phyloP scores from a whole-genome alignment of 2,329 filamentous ascomycete genomes.

The Penicillium sp. region DNA sequence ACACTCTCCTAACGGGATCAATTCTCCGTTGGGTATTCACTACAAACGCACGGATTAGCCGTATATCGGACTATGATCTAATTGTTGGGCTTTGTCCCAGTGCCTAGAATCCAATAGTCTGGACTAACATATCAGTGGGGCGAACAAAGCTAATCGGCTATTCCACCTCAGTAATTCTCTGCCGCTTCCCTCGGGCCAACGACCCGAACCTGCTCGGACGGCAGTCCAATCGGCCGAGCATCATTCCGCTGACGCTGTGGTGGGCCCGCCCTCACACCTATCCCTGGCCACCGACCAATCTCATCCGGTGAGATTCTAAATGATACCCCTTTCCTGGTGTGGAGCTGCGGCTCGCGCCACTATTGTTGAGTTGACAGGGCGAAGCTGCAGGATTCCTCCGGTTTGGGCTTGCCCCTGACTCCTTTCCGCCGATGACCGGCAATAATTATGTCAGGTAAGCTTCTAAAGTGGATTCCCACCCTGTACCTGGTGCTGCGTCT shows the following conservation, averaged over 20 bases:
- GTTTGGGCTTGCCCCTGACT: neutral
- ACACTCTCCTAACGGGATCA: neutral
- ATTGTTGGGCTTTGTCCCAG: neutral
- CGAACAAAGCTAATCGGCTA: constrained; percentile 17
- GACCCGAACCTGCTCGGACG: constrained; percentile 12
- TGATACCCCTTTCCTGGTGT: neutral
- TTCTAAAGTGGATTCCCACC: neutral
- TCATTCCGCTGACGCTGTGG: neutral
- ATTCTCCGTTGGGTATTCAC: neutral
- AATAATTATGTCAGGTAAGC: constrained; percentile 4
- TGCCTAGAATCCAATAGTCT: neutral
- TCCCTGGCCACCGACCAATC: constrained; percentile 10
- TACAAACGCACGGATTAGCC: neutral
- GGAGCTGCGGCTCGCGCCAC: constrained; percentile 4
- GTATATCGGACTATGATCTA: neutral
- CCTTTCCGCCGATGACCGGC: constrained; percentile 25
- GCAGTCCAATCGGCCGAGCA: constrained; percentile 6
- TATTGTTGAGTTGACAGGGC: constrained; percentile 7
- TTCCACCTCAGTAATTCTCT: constrained; percentile 19
- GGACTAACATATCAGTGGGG: constrained; percentile 3
- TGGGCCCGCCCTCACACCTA: neutral
- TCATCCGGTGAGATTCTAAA: neutral
- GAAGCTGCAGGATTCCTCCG: constrained; percentile 14
- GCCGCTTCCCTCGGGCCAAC: constrained; percentile 14
- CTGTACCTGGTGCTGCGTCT: neutral